Evolutionary conservation across 805 yeast genomes (phyloP).

Genomic region (Millerozyma acaciae): DNA sequence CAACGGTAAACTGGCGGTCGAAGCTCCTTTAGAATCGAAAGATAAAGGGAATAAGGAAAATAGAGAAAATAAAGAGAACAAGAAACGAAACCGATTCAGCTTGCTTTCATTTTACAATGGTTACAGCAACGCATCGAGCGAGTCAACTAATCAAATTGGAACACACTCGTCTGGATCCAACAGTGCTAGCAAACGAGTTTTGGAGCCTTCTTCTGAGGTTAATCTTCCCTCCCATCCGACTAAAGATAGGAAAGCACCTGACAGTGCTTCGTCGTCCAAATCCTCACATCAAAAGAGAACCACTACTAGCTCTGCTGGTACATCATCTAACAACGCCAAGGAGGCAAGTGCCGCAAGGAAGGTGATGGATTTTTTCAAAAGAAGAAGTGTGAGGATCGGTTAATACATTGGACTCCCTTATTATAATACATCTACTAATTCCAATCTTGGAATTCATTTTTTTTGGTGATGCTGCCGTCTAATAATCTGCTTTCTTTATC

Average conservation of each 20-base stretch:
- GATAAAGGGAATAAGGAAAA: conserved; percentile 2
- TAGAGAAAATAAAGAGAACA: conserved; percentile 17
- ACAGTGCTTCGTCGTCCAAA: conserved; percentile 19
- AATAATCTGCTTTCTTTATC: too few species aligned
- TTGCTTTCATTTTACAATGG: conserved; percentile 40
- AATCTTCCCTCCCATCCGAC: conserved; percentile 15
- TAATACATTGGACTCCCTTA: conserved; percentile 5
- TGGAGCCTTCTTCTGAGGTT: conserved; percentile 30
- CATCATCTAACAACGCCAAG: conserved; percentile 34
- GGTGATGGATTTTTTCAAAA: conserved; percentile 74
- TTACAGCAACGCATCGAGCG: conserved; percentile 18
- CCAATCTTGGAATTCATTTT: too few species aligned
- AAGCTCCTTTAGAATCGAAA: not conserved
- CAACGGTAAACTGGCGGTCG: too few species aligned
- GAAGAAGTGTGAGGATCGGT: conserved; percentile 44
- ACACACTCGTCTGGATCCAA: conserved; percentile 7
- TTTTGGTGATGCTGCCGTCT: too few species aligned
- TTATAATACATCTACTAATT: not conserved
- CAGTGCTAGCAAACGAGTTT: conserved; percentile 19
- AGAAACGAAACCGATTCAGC: conserved; percentile 42
- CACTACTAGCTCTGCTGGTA: conserved; percentile 15
- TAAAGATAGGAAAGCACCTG: conserved; percentile 21
- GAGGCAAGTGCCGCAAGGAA: conserved; percentile 74
- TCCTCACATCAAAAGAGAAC: conserved; percentile 27
- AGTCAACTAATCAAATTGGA: conserved; percentile 5